These are phyloP conservation scores for Cladosporium sp. DNA, from an alignment of 2,329 filamentous ascomycete species.

Conservation along the genomic window DNA sequence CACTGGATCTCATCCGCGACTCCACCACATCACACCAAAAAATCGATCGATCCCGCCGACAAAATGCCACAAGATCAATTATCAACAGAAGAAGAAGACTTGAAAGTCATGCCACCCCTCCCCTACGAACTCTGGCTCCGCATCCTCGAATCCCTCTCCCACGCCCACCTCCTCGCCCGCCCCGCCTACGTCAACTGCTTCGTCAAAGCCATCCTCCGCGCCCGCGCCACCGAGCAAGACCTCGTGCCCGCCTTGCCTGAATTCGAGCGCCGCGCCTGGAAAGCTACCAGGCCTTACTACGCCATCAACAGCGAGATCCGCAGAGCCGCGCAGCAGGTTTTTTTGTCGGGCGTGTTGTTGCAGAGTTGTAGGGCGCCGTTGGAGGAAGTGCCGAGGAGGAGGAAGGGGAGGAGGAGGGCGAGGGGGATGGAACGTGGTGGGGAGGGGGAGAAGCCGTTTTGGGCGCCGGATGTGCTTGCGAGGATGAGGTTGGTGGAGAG, in stretches of 20 bases:
- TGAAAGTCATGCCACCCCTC: neutral
- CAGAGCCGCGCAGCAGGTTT: neutral
- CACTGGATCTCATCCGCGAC: neutral
- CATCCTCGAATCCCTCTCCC: conserved; percentile 8
- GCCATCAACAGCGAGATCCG: neutral
- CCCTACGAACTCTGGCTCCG: neutral
- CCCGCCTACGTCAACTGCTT: conserved; percentile 4
- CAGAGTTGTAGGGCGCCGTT: neutral
- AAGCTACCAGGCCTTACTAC: neutral
- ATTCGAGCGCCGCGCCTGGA: neutral
- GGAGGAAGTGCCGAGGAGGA: neutral
- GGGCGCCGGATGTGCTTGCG: neutral
- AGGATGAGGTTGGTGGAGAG: neutral
- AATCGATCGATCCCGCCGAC: too few relatives aligned
- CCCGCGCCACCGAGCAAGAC: neutral
- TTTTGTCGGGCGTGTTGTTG: neutral
- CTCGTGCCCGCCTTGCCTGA: neutral
- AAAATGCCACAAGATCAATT: too few relatives aligned
- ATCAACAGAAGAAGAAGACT: too few relatives aligned
- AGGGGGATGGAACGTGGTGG: neutral
- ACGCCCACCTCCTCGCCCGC: neutral
- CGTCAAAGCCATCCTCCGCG: neutral
- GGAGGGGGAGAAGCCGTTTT: neutral
- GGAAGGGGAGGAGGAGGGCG: neutral
- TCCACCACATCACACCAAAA: neutral